These are phyloP conservation scores for Viridothelium virens DNA, from an alignment of 495 filamentous ascomycete species.

Conservation along the genomic window DNA sequence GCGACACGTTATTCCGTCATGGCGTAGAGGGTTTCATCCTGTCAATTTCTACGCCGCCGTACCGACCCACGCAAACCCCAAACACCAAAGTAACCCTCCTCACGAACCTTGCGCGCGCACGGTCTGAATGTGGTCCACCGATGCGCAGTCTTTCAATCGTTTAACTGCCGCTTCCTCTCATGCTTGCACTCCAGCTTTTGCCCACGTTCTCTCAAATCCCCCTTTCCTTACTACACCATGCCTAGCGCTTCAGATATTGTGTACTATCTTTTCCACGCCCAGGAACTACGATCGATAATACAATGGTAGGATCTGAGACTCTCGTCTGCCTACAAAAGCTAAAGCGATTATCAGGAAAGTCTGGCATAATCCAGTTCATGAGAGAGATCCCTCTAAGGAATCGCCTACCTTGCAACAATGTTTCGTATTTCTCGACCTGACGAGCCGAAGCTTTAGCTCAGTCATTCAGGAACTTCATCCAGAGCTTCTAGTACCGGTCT, in stretches of 20 bases:
- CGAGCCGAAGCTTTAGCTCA: constrained; percentile 84
- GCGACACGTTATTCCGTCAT: too few species aligned
- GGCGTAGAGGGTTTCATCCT: too few species aligned
- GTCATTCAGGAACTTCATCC: constrained; percentile 95
- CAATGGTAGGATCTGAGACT: constrained; percentile 65
- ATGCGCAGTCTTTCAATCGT: not conserved
- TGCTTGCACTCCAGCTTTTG: not conserved
- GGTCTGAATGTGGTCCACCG: not conserved
- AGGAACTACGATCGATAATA: constrained; percentile 72
- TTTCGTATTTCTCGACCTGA: constrained; percentile 78
- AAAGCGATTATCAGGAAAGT: constrained; percentile 61
- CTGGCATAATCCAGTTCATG: constrained; percentile 90
- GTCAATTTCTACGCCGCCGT: too few species aligned
- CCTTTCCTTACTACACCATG: constrained; percentile 37
- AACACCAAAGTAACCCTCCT: too few species aligned
- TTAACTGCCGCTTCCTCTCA: not conserved
- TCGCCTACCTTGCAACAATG: constrained; percentile 63
- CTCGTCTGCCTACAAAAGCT: not conserved
- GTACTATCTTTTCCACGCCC: constrained; percentile 72
- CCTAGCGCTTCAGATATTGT: constrained; percentile 48
- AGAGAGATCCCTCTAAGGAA: constrained; percentile 69
- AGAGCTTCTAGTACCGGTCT: constrained; percentile 81
- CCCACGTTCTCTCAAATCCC: not conserved
- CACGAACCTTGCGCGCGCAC: too few species aligned
- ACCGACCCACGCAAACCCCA: too few species aligned